Percentiles rank a stretch among this genome's conserved stretches.
These are phyloP conservation scores for Candida nitratophila DNA, from an alignment of 805 yeast species.

Conservation along the genomic window DNA sequence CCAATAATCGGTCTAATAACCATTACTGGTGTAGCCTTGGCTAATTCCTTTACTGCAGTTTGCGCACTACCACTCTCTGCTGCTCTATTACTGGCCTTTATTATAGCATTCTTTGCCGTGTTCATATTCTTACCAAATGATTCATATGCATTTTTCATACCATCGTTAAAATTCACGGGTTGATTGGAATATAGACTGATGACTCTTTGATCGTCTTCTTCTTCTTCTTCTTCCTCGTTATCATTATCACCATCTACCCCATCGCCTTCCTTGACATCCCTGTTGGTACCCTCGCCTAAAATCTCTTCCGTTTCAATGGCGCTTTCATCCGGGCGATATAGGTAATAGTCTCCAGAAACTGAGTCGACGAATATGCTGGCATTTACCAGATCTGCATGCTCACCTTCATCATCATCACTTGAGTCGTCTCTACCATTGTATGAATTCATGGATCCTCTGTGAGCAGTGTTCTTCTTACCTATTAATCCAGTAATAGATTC, in stretches of 20 bases:
- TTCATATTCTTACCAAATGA: constrained; percentile 63
- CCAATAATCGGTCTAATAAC: constrained; percentile 84
- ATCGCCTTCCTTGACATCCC: constrained; percentile 14
- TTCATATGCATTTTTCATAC: constrained; percentile 66
- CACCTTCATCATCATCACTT: constrained; percentile 1
- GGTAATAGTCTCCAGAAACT: background rate
- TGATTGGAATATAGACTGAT: constrained; percentile 81
- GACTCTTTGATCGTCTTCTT: constrained; percentile 31
- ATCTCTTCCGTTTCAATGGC: constrained; percentile 19
- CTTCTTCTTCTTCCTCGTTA: constrained; percentile 18
- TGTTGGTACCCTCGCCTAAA: background rate
- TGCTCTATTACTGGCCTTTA: constrained; percentile 53
- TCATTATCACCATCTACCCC: constrained; percentile 20
- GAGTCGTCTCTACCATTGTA: background rate
- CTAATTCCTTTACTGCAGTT: constrained; percentile 59
- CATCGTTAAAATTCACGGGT: constrained; percentile 65
- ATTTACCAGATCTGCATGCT: background rate
- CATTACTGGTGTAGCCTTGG: constrained; percentile 74
- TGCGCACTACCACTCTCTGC: constrained; percentile 59
- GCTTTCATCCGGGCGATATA: constrained; percentile 9
- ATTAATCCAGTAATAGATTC: background rate
- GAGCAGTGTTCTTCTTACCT: background rate
- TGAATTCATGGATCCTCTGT: constrained; percentile 1
- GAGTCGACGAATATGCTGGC: constrained; percentile 2
- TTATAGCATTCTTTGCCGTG: constrained; percentile 58